Evolutionary conservation across 2,329 filamentous ascomycete species (phyloP), one percentile per base, ranked within the genome.

Genomic region (Talaromyces sp.): DNA sequence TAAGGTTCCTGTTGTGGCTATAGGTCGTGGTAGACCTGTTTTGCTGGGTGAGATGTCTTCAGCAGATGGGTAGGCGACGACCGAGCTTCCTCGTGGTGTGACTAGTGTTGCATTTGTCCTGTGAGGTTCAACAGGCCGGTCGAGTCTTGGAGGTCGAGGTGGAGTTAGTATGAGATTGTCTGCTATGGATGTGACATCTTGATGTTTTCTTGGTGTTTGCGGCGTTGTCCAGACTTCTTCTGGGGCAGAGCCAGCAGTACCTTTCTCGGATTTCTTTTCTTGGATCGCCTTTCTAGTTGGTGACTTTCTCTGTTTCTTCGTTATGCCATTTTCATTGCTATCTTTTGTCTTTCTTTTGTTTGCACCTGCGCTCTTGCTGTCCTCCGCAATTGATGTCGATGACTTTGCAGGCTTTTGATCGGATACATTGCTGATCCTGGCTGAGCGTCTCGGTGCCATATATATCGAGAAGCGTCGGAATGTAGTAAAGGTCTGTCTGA

Each of bases 1-100:
- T 17, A 97, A 78, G 60, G 85, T 91, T 19, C 85, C 86, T 5
- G 89, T 91, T n/a, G 90, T 91, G 1, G 84, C 84, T 17, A 75
- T 80, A 2, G 83, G 79, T 62, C 73, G 72, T 68, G 75, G 74
- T 69, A 73, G 76, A 73, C 72, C 76, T 3, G 74, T 73, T 67
- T 78, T 78, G 69, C 73, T 79, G 67, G 77, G 81, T 45, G 80
- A 79, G 51, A 70, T 71, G 63, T 76, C 73, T 25, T 70, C 56
- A 62, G 69, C 68, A 65, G 72, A 72, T 79, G 86, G 69, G 78
- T 83, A 71, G 77, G 84, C 69, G 77, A 86, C 71, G 73, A 79
- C 40, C 69, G 79, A 75, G 76, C 72, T 84, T 64, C 77, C 79
- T 68, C 72, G 80, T 47, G 81, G 79, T 8, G 80, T 82, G 53